Evolutionary conservation across 257 asterid species (phyloP).

Genomic region (Asclepias syriaca): DNA sequence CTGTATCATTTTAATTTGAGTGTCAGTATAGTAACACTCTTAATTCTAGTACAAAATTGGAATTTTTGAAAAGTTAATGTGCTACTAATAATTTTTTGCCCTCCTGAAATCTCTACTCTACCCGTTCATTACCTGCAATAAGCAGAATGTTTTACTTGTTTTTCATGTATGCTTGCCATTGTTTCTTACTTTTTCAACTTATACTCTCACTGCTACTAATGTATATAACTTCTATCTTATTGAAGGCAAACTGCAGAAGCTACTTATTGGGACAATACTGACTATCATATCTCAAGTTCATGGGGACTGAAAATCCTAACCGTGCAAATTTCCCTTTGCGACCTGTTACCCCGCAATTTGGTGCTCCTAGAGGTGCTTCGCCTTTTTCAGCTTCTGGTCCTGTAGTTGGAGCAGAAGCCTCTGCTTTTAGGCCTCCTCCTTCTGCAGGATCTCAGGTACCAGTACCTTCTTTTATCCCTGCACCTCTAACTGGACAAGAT

Average conservation of each 20-base stretch:
- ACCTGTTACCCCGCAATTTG: conserved; percentile 15
- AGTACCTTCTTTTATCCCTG: conserved; percentile 12
- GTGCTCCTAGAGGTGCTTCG: conserved; percentile 13
- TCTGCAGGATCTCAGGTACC: conserved; percentile 15
- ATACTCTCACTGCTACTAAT: not conserved
- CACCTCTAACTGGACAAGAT: conserved; percentile 14
- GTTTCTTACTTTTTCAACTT: not conserved
- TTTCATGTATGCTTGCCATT: not conserved
- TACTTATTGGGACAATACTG: conserved; percentile 27
- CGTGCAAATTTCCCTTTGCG: conserved; percentile 16
- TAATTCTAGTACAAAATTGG: too few species aligned
- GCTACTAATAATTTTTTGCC: too few species aligned
- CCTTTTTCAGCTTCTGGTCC: conserved; percentile 25
- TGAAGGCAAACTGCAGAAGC: conserved; percentile 28
- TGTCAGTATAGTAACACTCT: too few species aligned
- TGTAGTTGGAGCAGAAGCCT: conserved; percentile 19
- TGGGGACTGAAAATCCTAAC: conserved; percentile 27
- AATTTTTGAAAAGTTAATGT: too few species aligned
- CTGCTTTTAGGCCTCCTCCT: conserved; percentile 19
- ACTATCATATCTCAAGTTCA: conserved; percentile 18
- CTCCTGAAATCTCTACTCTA: not conserved
- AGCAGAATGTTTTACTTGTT: not conserved
- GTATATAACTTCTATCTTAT: not conserved
- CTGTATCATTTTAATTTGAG: too few species aligned
- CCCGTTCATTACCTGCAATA: not conserved